phyloP scores from a whole-genome alignment of 2,329 filamentous ascomycete genomes.

The Ceratocystiopsis sp. region DNA sequence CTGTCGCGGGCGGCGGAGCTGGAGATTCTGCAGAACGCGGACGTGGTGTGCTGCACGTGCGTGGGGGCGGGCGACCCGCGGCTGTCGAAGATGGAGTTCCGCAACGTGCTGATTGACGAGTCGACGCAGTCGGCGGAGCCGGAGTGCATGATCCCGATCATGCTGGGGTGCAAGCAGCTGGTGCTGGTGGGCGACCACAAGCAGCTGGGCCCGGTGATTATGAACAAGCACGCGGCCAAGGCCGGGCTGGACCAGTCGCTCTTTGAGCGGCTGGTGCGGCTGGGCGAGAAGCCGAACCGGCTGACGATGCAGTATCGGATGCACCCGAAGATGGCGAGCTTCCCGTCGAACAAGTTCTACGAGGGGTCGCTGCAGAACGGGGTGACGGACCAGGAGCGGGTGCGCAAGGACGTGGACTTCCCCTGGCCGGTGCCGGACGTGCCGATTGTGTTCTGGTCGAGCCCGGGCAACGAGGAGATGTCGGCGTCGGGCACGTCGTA shows the following conservation, averaged over 20 bases:
- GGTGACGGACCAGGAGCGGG: conserved; percentile 72
- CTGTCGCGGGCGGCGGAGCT: conserved; percentile 85
- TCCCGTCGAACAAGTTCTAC: conserved; percentile 99
- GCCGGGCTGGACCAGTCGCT: conserved; percentile 96
- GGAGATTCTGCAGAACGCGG: conserved; percentile 85
- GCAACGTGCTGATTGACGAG: conserved; percentile 94
- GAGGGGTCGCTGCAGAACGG: conserved; percentile 94
- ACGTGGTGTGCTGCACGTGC: conserved; percentile 97
- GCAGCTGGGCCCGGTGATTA: conserved; percentile 93
- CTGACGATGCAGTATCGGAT: conserved; percentile 97
- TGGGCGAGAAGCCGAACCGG: conserved; percentile 80
- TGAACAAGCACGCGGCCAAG: conserved; percentile 99
- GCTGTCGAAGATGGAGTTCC: conserved; percentile 92
- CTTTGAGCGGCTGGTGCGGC: conserved; percentile 86
- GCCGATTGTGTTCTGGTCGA: conserved; percentile 99
- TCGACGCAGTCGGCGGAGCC: conserved; percentile 96
- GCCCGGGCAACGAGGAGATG: conserved; percentile 93
- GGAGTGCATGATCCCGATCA: conserved; percentile 96
- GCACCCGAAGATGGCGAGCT: conserved; percentile 93
- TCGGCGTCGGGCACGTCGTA: conserved; percentile 96
- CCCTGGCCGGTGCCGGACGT: conserved; percentile 89
- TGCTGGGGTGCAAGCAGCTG: conserved; percentile 94
- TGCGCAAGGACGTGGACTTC: conserved; percentile 90
- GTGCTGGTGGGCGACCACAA: conserved; percentile 98
- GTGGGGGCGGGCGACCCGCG: conserved; percentile 93